Conservation (phyloP, 1,284 basidiomycete genomes). For the Xerocomus amazonicus region DNA sequence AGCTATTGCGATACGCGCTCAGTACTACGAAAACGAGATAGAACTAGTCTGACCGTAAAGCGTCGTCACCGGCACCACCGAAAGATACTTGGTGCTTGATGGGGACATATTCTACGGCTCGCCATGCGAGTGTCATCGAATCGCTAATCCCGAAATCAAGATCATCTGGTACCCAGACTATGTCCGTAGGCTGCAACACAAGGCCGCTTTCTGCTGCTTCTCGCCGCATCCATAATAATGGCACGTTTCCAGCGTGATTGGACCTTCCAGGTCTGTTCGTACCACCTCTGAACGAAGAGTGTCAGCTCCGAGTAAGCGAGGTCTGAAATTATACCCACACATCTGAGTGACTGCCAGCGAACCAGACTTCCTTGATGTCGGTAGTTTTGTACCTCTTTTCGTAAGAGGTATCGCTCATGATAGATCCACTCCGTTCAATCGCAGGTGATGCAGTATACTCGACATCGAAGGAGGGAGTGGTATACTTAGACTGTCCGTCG, state of each 20-base stretch:
- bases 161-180: conserved; percentile 26
- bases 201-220: conserved; percentile 25
- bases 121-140: conserved; percentile 24
- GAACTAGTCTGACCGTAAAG: conserved; percentile 12
- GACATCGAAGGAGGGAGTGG: no score
- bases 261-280: conserved; percentile 9
- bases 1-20: conserved; percentile 12
- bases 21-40: background rate
- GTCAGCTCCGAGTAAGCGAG: background rate
- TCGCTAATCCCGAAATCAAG: conserved; percentile 18
- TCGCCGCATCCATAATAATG: conserved; percentile 29
- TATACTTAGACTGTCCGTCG: conserved; percentile 12
- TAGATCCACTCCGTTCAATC: no score
- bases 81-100: conserved; percentile 27
- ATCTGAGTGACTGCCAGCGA: conserved; percentile 27
- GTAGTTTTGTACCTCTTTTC: background rate
- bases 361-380: conserved; percentile 1
- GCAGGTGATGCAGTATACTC: no score
- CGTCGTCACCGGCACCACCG: conserved; percentile 10
- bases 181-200: conserved; percentile 19
- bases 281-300: conserved; percentile 19
- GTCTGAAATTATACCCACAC: conserved; percentile 23
- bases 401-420: background rate
- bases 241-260: conserved; percentile 22
- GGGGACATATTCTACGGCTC: conserved; percentile 24